A percentile compares a stretch with the other conserved stretches of the same genome.
Evolutionary conservation across 2,329 filamentous ascomycete species (phyloP).

Genomic region (Hypoxylon sp.): DNA sequence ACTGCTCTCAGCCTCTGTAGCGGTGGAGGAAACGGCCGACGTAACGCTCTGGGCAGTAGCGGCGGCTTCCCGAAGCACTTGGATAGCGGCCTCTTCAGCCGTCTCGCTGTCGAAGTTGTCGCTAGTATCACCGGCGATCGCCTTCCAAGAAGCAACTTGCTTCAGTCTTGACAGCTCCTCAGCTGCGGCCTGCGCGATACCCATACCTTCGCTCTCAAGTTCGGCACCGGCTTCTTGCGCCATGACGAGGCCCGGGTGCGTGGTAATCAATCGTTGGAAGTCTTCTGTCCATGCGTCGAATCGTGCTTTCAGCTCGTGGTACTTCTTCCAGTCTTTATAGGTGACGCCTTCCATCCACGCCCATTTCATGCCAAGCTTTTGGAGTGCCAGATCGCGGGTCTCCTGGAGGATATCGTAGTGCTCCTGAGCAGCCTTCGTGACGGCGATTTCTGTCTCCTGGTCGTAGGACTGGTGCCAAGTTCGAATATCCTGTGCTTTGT

Average conservation of each 20-base stretch:
- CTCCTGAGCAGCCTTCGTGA: constrained; percentile 76
- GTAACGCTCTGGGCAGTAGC: constrained; percentile 41
- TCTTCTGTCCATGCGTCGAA: constrained; percentile 87
- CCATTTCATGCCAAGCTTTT: constrained; percentile 94
- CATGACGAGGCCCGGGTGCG: constrained; percentile 73
- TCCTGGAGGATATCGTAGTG: constrained; percentile 84
- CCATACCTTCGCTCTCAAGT: constrained; percentile 82
- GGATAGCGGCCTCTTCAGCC: constrained; percentile 65
- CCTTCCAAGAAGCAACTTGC: constrained; percentile 85
- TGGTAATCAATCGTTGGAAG: constrained; percentile 77
- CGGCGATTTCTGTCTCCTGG: constrained; percentile 70
- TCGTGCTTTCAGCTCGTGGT: constrained; percentile 83
- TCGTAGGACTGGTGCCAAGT: constrained; percentile 79
- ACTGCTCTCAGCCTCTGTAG: constrained; percentile 31
- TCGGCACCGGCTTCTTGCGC: constrained; percentile 73
- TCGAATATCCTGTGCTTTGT: constrained; percentile 77
- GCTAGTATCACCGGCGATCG: constrained; percentile 74
- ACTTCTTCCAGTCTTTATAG: constrained; percentile 97
- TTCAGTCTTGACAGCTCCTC: constrained; percentile 82
- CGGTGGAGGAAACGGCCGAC: constrained; percentile 19
- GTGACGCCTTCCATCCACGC: constrained; percentile 95
- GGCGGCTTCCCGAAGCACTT: constrained; percentile 47
- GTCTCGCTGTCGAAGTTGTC: constrained; percentile 79
- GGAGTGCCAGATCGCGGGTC: constrained; percentile 83
- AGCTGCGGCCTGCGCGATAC: constrained; percentile 77